Base-by-base conservation (phyloP, 345 rosid species). In the Rhizophora mangle region DNA sequence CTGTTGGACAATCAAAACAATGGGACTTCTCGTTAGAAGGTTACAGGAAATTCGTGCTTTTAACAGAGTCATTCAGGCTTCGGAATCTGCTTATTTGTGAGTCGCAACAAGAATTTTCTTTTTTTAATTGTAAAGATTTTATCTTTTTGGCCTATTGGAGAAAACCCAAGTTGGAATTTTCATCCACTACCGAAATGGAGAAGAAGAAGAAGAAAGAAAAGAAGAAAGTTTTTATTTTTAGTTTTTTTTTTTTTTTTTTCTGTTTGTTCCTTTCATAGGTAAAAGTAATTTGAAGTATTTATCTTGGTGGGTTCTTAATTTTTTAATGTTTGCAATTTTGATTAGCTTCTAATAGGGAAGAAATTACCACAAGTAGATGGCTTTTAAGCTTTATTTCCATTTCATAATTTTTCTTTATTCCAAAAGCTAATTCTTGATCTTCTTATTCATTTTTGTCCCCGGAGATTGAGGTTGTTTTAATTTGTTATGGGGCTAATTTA, bases 11-110 rank as follows among this genome's bases (percentile, higher is more conserved):
- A 43, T 43, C 49, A 43, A 43, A 43, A 43, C 3, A 27, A 71
- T 73, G 76, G 67, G 67, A 26, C 61, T 53, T 37, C 61, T 60
- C 5, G 30, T 22, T 56, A 67, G 76, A 67, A 73, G 76, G 54
- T 52, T 73, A 20, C 71, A 37, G 21, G 26, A 62, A 43, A 49
- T 74, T 75, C 85, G 86, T 20, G 49, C 80, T 46, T 60, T 86
- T 53, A 68, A 73, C 21, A 70, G 76, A 60, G 30, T 76, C 49
- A 11, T 81, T 71, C 79, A 75, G 74, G 1, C 69, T 67, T 75
- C 56, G 61, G 83, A 85, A 68, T 78, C 81, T 73, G 74, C 83
- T 2, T 37, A 63, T 59, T 74, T 85, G 96, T 92, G 75, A 85
- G 97, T 80, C 27, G 16, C 62, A 27, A 51, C 49, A 58, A 6